These are phyloP conservation scores for Fusarium sterilihyphosum DNA, from an alignment of 2,329 filamentous ascomycete species.

Conservation along the genomic window DNA sequence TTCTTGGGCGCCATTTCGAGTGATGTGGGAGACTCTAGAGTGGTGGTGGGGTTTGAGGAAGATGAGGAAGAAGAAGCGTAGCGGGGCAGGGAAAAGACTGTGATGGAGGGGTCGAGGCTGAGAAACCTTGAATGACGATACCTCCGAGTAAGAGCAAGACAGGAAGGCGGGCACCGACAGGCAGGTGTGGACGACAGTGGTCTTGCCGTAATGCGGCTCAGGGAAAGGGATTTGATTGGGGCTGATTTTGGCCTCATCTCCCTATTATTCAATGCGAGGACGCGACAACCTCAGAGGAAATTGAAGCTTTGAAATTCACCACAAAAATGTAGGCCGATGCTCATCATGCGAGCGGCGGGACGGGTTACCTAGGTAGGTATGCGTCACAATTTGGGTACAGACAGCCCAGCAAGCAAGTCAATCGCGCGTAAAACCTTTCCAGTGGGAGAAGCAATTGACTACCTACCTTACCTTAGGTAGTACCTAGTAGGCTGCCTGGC, in stretches of 20 bases:
- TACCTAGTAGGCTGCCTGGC: too few relatives aligned
- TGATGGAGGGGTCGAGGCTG: conserved; percentile 33
- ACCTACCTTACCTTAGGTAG: too few relatives aligned
- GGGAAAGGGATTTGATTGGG: conserved; percentile 35
- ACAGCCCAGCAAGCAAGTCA: background rate
- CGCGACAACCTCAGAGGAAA: conserved; percentile 28
- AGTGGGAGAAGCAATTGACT: background rate
- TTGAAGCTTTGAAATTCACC: conserved; percentile 30
- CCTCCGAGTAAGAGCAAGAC: background rate
- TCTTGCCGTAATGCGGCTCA: conserved; percentile 33
- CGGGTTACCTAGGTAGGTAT: background rate
- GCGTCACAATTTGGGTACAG: conserved; percentile 28
- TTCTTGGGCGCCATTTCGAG: conserved; percentile 45
- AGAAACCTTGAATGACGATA: conserved; percentile 6
- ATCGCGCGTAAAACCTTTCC: conserved; percentile 21
- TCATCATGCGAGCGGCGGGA: conserved; percentile 32
- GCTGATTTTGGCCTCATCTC: conserved; percentile 40
- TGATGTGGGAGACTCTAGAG: conserved; percentile 32
- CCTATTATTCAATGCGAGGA: conserved; percentile 31
- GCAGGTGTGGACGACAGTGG: conserved; percentile 1
- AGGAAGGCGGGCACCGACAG: conserved; percentile 10
- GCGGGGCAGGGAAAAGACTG: conserved; percentile 40
- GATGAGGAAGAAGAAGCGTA: conserved; percentile 23
- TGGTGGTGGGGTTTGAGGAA: conserved; percentile 31
- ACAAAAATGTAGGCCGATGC: background rate